Base-by-base conservation (phyloP, 139 green algal genomes). In the Chlorella sp. region DNA sequence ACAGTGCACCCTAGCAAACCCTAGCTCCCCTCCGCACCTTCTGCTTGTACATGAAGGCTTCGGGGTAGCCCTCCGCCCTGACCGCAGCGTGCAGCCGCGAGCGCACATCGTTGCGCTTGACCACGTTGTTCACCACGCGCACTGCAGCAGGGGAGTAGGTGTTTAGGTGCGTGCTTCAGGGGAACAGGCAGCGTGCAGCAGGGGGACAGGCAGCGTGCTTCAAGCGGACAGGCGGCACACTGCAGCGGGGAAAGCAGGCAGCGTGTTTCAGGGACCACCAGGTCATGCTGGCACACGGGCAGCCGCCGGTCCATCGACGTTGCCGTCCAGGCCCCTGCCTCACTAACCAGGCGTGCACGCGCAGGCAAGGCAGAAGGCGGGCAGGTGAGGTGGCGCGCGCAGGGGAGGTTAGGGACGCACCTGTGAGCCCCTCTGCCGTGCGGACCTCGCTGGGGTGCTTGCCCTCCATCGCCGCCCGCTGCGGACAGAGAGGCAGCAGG, bases 41-140 rank as follows among this genome's bases (percentile, higher is more conserved):
- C 82, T 98, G 97, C 38, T 90, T 89, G 93, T 99, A 99, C 20
- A 89, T 81, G 82, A 98, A 98, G 22, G 80, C 78, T 56, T 95
- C 91, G 22, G 86, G 85, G 6, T 94, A 97, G 74, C 91, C 92
- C 17, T 96, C 88, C 9, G 70, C 68, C 78, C 88, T 69, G 84
- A 98, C 98, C 19, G 93, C 84, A 5, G 97, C 89, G 46, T 90
- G 77, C 85, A 98, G 98, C 38, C 91, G 90, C 6, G 90, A 85
- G 87, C 97, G 97, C 32, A 94, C 92, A 70, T 99, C 96, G 51
- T 93, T 92, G 85, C 94, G 93, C 92, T 99, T 99, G 58, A 92
- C 90, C 28, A 98, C 92, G 85, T 92, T 97, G 87, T 98, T 98
- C 48, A 99, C 93, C 60, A 99, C 96, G 9, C 97, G 90, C n/a